phyloP scores from a whole-genome alignment of 148 eudicot species.

The Camellia japonica region DNA sequence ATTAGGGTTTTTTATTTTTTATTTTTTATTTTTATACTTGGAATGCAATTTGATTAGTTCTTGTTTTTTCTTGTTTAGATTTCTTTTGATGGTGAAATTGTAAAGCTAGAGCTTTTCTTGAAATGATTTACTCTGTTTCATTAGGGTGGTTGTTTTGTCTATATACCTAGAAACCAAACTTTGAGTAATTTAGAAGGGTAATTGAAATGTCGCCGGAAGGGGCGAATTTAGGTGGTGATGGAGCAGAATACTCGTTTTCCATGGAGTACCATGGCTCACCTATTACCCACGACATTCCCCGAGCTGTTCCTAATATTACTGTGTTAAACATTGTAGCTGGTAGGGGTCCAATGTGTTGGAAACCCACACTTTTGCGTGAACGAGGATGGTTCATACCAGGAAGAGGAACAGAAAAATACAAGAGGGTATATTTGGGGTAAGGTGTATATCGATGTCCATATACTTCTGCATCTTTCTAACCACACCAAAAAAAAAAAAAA shows the following conservation, averaged over 20 bases:
- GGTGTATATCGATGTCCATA: constrained; percentile 37
- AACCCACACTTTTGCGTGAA: constrained; percentile 99
- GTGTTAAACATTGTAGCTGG: constrained; percentile 51
- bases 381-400: constrained; percentile 98
- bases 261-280: constrained; percentile 94
- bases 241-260: constrained; percentile 62
- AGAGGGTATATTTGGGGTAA: constrained; percentile 98
- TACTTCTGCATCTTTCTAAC: neutral
- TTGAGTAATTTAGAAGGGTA: neutral
- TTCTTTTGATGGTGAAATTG: neutral
- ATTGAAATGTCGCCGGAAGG: constrained; percentile 33
- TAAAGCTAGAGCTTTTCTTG: neutral
- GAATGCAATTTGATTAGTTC: neutral
- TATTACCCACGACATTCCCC: constrained; percentile 61
- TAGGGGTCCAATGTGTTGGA: constrained; percentile 99
- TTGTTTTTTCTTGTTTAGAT: neutral
- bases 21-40: no score
- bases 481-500: neutral
- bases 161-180: neutral
- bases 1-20: neutral
- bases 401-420: constrained; percentile 97
- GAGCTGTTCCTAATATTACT: constrained; percentile 47
- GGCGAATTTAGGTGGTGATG: constrained; percentile 41
- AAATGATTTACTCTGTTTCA: neutral
- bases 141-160: neutral